Evolutionary conservation across 768 basidiomycete genomes (phyloP).

Genomic region (Leucosporidium creatinivorum): DNA sequence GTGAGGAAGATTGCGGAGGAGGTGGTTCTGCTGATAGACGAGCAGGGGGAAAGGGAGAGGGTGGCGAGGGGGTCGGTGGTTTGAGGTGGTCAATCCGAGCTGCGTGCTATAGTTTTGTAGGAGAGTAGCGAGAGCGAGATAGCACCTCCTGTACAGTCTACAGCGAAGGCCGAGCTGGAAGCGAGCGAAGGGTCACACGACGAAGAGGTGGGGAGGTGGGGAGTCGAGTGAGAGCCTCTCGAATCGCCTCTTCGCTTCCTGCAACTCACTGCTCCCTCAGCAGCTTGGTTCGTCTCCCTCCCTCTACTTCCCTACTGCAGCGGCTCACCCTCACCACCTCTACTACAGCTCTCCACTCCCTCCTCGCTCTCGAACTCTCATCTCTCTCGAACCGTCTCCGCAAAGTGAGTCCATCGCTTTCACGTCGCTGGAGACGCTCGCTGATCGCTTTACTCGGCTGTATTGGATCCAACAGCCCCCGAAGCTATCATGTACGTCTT

Average conservation of each 20-base stretch:
- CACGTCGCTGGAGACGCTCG: not conserved
- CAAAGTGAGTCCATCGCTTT: not conserved
- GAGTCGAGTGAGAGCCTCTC: not conserved
- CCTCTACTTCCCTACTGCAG: not conserved
- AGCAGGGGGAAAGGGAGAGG: slow-evolving; percentile 12
- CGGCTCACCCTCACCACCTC: no score
- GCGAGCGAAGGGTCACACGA: not conserved
- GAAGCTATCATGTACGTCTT: not conserved
- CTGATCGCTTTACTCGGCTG: no score
- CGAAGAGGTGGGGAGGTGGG: not conserved
- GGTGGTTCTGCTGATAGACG: slow-evolving; percentile 11
- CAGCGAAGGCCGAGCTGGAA: not conserved
- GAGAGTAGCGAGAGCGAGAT: not conserved
- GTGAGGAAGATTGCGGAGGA: slow-evolving; percentile 12
- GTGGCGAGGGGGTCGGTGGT: not conserved
- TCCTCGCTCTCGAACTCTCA: not conserved
- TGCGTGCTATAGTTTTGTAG: no score
- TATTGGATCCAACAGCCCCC: no score
- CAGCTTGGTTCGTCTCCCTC: not conserved
- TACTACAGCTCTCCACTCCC: not conserved
- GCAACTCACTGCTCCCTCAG: not conserved
- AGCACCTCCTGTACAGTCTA: not conserved
- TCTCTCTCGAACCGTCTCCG: not conserved
- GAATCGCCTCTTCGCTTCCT: not conserved
- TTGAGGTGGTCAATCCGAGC: no score